Evolutionary conservation across 2,329 filamentous ascomycete genomes (phyloP), one percentile per base, ranked within the genome.

Genomic region (Aspergillus tubingensis): DNA sequence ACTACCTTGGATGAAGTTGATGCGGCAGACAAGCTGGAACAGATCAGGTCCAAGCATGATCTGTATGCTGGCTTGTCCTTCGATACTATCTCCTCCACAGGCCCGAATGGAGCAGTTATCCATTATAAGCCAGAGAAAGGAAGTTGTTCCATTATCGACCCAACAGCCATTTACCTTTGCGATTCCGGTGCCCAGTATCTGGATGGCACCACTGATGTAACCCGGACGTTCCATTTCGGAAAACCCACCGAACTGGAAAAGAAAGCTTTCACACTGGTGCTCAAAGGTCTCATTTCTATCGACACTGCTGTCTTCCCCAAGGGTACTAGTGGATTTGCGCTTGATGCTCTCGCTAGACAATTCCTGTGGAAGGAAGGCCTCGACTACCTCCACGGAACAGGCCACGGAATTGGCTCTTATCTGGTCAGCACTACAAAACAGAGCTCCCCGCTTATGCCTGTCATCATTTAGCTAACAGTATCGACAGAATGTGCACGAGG

Each of bases 171-270:
- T 60, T 99, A 99, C 71, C 86, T 99, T 2, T 99, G 95, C 74
- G 95, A 99, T 76, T 98, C 95, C 21, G 95, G 95, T 21, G 95
- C 91, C n/a, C 95, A 99, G 76, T 99, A 94, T 71, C 83, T 90
- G 2, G 95, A 99, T 74, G 95, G 95, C 58, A 99, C 95, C 0
- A 99, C 95, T 0, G 95, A 99, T 72, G 96, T 92, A 0, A 99
- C 95, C 5, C 85, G 95, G 44, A 99, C 95, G 0, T 81, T 96
- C 41, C 95, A 99, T 72, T 98, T 98, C 73, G 91, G 92, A 50
- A 84, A 87, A 25, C 95, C 95, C 0, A 91, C 90, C 0, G 86
- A 88, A 3, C 89, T 90, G 71, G 93, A 99, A 77, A 91, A 86
- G 70, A 91, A 92, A 72, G 88, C 94, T 0, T 97, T 97, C 75